Base-by-base conservation (phyloP, 495 filamentous ascomycete species). In the Tuber melanosporum region DNA sequence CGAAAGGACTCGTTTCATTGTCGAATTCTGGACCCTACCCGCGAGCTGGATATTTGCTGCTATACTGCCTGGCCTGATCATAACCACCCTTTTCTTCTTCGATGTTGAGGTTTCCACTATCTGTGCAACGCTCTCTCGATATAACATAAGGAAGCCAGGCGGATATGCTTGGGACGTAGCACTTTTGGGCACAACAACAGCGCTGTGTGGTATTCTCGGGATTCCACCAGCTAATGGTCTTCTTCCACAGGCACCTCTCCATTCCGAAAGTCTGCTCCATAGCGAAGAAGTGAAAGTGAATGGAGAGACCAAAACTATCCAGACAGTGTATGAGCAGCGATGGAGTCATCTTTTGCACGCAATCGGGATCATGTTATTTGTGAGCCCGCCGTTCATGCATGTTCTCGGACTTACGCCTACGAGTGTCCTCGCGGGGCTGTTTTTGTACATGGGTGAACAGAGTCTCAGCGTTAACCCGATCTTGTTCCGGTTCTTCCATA, bases 91-190 rank as follows among this genome's bases (percentile, higher is more conserved):
- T 0, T 92, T 92, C 85, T 92, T 91, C 85, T 92, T 92, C 79
- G 91, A 92, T 75, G 91, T 92, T 73, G 91, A 92, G 79, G 90
- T 92, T 41, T 91, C 89, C 80, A 92, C 89, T n/a, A 92, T 92
- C 74, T 92, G 92, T 71, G 91, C 90, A 80, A 92, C 91, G 0
- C 87, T 91, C 74, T 87, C 89, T 32, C 88, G 90, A 26, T 92
- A 92, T 81, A 90, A 91, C 8, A 89, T 89, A 3, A 85, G 85
- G 66, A 92, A 92, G 76, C 90, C 90, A 2, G 88, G 89, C 5
- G 91, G 91, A 0, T 92, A 91, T 76, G 90, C 91, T 2, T 92
- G 91, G 91, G 91, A 92, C 77, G 89, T 92, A 22, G 85, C 89
- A 10, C 85, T 92, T 7, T 87, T 92, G 0, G 91, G 91, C n/a